A percentile compares a stretch with the other conserved stretches of the same genome.
Evolutionary conservation across 192 early-diverging fungal genomes (phyloP).

Genomic region (Phycomyces nitens): DNA sequence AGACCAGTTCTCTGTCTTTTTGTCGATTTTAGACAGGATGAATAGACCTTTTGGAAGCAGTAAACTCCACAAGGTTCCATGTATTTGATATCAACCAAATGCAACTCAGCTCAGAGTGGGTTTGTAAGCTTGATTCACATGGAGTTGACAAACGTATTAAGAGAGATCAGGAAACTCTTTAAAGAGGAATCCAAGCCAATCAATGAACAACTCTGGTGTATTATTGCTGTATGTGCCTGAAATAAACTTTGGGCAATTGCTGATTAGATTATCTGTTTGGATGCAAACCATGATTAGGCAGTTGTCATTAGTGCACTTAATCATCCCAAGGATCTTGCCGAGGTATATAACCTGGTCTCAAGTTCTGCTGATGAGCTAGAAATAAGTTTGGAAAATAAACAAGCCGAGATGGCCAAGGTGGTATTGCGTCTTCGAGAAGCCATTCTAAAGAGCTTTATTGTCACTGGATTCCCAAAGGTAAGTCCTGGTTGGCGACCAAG

Average conservation of each 20-base stretch:
- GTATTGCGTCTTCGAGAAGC: conserved; percentile 15
- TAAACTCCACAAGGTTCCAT: too few relatives aligned
- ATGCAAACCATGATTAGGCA: conserved; percentile 19
- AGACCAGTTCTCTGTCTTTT: too few relatives aligned
- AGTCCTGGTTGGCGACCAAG: too few relatives aligned
- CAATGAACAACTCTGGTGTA: neutral
- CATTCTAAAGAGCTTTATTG: conserved; percentile 18
- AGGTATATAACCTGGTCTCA: conserved; percentile 6
- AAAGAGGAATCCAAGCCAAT: neutral
- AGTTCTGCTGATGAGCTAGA: conserved; percentile 1
- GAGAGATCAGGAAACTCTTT: too few relatives aligned
- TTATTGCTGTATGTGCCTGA: neutral
- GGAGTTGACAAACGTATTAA: too few relatives aligned
- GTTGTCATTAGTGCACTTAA: conserved; percentile 20
- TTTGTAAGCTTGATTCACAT: too few relatives aligned
- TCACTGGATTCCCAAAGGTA: conserved; percentile 28
- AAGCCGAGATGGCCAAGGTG: conserved; percentile 1
- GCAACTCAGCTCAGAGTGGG: too few relatives aligned
- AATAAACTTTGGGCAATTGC: neutral
- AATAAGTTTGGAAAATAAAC: neutral
- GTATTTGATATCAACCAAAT: too few relatives aligned
- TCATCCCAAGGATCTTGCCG: conserved; percentile 16
- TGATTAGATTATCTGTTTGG: too few relatives aligned
- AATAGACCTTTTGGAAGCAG: too few relatives aligned
- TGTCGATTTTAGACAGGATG: too few relatives aligned